Evolutionary conservation across 176 grass and related monocot species (phyloP).

Genomic region (Chrysopogon serrulatus): DNA sequence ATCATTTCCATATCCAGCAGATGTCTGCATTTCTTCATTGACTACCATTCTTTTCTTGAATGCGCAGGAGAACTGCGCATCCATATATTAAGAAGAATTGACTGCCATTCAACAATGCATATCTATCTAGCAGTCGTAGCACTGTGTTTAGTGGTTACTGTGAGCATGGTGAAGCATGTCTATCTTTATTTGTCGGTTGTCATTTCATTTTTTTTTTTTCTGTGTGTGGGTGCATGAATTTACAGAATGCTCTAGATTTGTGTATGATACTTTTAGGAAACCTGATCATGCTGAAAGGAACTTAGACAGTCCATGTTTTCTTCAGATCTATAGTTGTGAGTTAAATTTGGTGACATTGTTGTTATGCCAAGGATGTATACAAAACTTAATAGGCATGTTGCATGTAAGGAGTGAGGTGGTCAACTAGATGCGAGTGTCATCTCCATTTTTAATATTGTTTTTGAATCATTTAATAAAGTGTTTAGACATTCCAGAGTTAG

Average conservation of each 20-base stretch:
- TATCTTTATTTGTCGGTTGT: background rate
- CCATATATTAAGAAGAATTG: no score
- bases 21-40: background rate
- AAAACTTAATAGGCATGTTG: background rate
- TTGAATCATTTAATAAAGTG: background rate
- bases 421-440: background rate
- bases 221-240: slow-evolving; percentile 4
- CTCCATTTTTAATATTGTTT: background rate
- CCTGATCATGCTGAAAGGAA: background rate
- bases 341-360: background rate
- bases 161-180: background rate
- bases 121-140: background rate
- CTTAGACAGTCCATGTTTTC: background rate
- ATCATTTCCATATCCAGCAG: slow-evolving; percentile 1
- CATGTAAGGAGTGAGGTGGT: background rate
- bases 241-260: background rate
- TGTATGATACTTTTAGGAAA: background rate
- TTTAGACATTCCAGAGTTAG: background rate
- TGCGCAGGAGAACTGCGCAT: no score
- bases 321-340: background rate
- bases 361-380: background rate
- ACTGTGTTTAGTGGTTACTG: slow-evolving; percentile 13
- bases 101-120: slow-evolving; percentile 16
- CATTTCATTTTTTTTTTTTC: background rate
- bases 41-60: no score